Percentiles rank a stretch among this genome's conserved stretches.
These are phyloP conservation scores for Amphirosellinia nigrospora DNA, from an alignment of 495 filamentous ascomycete genomes.

Conservation along the genomic window DNA sequence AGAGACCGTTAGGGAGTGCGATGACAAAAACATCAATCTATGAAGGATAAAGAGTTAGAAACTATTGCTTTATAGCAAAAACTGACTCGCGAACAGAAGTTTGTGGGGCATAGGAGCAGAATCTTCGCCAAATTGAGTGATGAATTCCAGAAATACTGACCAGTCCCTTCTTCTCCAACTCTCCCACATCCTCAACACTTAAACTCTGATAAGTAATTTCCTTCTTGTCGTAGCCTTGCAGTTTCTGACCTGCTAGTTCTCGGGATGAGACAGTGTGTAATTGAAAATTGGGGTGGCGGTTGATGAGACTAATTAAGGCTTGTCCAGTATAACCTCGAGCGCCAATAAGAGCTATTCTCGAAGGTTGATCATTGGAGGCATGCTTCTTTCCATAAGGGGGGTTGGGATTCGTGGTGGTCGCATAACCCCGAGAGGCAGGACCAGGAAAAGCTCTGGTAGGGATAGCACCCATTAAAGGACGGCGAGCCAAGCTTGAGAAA, in stretches of 20 bases:
- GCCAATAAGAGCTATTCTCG: conserved; percentile 89
- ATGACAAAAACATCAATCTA: conserved; percentile 99
- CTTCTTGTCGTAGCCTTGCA: conserved; percentile 92
- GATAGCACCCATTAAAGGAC: conserved; percentile 30
- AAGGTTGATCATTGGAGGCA: conserved; percentile 78
- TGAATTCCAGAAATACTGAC: conserved; percentile 99
- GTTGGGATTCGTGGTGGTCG: conserved; percentile 90
- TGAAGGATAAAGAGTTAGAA: no score
- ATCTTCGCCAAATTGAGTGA: no score
- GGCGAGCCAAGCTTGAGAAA: conserved; percentile 36
- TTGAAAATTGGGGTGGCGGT: conserved; percentile 92
- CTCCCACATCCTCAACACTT: conserved; percentile 83
- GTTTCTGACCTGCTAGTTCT: conserved; percentile 87
- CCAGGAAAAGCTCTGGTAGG: conserved; percentile 28
- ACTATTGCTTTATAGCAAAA: no score
- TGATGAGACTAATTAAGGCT: conserved; percentile 87
- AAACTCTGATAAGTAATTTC: conserved; percentile 94
- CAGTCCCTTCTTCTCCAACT: conserved; percentile 88
- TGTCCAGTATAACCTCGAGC: conserved; percentile 96
- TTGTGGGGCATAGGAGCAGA: no score
- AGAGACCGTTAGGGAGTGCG: conserved; percentile 96
- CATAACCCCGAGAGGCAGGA: conserved; percentile 44
- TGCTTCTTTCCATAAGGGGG: conserved; percentile 95
- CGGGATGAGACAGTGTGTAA: conserved; percentile 93
- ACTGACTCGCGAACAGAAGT: no score